Conservation (phyloP, 2,329 filamentous ascomycete genomes). For the Neoarthrinium moseri region DNA sequence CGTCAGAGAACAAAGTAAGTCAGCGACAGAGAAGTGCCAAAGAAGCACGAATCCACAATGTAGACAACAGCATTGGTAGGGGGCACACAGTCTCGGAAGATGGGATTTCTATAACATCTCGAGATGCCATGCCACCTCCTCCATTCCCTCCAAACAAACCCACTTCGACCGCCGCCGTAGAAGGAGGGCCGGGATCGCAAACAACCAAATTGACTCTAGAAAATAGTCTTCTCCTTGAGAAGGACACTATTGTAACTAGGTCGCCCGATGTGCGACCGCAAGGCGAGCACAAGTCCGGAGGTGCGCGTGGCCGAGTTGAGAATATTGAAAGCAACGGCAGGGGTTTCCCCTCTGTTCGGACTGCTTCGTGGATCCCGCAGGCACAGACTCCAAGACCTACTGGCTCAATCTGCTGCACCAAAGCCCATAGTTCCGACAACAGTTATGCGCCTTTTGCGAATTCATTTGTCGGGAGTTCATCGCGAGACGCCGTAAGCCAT, state of each 20-base stretch:
- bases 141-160: constrained; percentile 18
- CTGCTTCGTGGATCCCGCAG: constrained; percentile 25
- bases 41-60: too few species aligned
- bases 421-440: constrained; percentile 15
- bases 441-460: constrained; percentile 17
- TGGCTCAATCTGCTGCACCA: constrained; percentile 10
- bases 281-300: too few species aligned
- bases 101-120: constrained; percentile 19
- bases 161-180: too few species aligned
- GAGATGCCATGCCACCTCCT: constrained; percentile 29
- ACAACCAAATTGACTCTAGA: too few species aligned
- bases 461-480: constrained; percentile 10
- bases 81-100: constrained; percentile 9
- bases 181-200: too few species aligned
- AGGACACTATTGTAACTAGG: too few species aligned
- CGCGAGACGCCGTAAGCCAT: too few species aligned
- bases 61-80: too few species aligned
- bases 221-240: too few species aligned
- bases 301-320: too few species aligned
- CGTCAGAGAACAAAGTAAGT: neutral
- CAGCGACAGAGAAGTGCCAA: neutral
- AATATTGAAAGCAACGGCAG: neutral
- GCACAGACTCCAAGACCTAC: constrained; percentile 14
- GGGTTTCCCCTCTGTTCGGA: constrained; percentile 13
- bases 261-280: too few species aligned